A percentile compares a stretch with the other conserved stretches of the same genome.
Evolutionary conservation across 73 alveolate genomes (phyloP).

Genomic region (Paramecium bursaria): DNA sequence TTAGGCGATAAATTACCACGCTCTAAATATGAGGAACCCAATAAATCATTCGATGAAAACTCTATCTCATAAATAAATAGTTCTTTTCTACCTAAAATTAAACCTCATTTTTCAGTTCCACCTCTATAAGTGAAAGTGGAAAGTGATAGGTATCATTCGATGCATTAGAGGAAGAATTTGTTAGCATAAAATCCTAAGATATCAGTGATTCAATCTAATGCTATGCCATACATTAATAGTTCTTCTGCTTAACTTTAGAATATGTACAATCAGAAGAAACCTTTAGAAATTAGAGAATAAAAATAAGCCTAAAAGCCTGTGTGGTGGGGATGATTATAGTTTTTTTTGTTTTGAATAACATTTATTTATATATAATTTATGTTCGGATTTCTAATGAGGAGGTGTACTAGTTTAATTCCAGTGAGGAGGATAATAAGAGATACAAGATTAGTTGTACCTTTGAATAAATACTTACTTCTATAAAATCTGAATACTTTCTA

Average conservation of each 20-base stretch:
- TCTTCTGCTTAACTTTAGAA: constrained; percentile 31
- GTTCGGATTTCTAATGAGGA: no score
- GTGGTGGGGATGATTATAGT: no score
- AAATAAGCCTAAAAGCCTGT: no score
- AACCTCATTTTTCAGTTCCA: constrained; percentile 43
- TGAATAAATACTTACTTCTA: no score
- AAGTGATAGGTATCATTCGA: constrained; percentile 37
- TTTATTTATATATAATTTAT: no score
- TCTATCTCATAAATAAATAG: no score
- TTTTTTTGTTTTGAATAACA: no score
- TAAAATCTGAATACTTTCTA: no score
- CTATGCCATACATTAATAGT: constrained; percentile 26
- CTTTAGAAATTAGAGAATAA: no score
- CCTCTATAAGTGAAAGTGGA: not conserved
- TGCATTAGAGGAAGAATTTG: not conserved
- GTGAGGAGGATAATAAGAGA: no score
- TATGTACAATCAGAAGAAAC: not conserved
- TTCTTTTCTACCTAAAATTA: constrained; percentile 1
- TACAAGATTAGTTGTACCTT: no score
- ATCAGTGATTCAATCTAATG: constrained; percentile 9
- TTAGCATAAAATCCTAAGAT: constrained; percentile 6
- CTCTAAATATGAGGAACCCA: constrained; percentile 45
- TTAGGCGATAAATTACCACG: constrained; percentile 62
- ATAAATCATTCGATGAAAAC: constrained; percentile 41
- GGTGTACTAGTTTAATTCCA: no score